Evolutionary conservation across 2,329 filamentous ascomycete species (phyloP), one percentile per base, ranked within the genome.

Genomic region (Colletotrichum somersetense): DNA sequence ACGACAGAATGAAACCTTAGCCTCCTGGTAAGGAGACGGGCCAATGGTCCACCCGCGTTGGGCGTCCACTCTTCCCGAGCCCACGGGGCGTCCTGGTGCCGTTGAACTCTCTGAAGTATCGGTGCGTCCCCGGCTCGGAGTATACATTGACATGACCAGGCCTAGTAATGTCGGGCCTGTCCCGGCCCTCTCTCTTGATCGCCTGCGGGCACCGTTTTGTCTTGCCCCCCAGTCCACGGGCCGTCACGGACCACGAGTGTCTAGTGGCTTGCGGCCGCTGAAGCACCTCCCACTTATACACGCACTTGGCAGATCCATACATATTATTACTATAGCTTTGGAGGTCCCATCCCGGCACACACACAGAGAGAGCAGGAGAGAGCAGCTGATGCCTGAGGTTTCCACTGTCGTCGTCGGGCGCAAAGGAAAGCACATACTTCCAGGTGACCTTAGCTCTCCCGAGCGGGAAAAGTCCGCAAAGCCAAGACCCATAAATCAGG

Each of bases 1-100:
- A 44, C 38, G 35, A 18, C 50, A 23, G 44, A 64, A 35, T 55
- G 50, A 64, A 57, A 55, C 69, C 53, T 50, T 42, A 50, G 44
- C 52, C 20, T 67, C 46, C 69, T 68, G 23, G 53, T 52, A 57
- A 23, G 56, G 65, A 72, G 23, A 53, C 65, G 59, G 69, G 52
- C 53, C 33, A 72, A 64, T 72, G 69, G 65, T 64, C 69, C 69
- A 59, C 66, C 69, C 58, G 69, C 53, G n/a, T 44, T 40, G 26
- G 35, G 35, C 61, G 69, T 59, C 69, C 69, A 68, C 65, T 59
- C 69, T 67, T 72, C 69, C 69, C 69, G 69, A 72, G 69, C 69
- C 59, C 69, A 72, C 65, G 69, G 69, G 65, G 69, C 65, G 58
- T 72, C 44, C 44, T 67, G 58, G 38, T 59, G 65, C 59, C 65